A percentile compares a stretch with the other conserved stretches of the same genome.
Evolutionary conservation across 202 grass and related monocot genomes (phyloP).

Genomic region (Eragrostis tef): DNA sequence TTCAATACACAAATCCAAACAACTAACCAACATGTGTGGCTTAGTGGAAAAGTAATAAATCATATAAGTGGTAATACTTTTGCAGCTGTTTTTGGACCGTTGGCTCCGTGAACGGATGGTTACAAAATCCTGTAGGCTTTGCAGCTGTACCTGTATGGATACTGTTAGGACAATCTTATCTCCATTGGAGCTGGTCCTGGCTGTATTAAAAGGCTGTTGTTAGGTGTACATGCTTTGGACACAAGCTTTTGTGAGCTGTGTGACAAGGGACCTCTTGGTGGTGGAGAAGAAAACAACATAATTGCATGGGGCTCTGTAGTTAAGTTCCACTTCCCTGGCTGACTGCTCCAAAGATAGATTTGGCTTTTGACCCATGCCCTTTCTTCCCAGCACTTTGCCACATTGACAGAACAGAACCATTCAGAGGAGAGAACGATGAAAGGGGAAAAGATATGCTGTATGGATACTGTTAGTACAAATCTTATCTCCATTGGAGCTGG

Average conservation of each 20-base stretch:
- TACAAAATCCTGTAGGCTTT: not conserved
- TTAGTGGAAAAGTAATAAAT: not conserved
- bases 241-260: constrained; percentile 38
- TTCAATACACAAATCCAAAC: not conserved
- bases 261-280: constrained; percentile 9
- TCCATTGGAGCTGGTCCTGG: constrained; percentile 41
- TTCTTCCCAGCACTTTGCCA: constrained; percentile 9
- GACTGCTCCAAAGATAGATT: constrained; percentile 44
- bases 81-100: not conserved
- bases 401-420: constrained; percentile 22
- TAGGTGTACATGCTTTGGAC: constrained; percentile 47
- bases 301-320: constrained; percentile 15
- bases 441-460: not conserved
- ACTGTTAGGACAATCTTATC: constrained; percentile 13
- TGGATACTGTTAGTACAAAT: constrained; percentile 21
- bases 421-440: not conserved
- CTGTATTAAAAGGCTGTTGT: constrained; percentile 23
- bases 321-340: constrained; percentile 12
- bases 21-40: not conserved
- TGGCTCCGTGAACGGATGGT: not conserved
- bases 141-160: constrained; percentile 38
- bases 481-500: constrained; percentile 42
- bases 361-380: constrained; percentile 40
- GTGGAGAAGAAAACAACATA: constrained; percentile 36
- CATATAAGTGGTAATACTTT: not conserved